Evolutionary conservation across 768 basidiomycete genomes (phyloP).

Genomic region (Mycena filopes): DNA sequence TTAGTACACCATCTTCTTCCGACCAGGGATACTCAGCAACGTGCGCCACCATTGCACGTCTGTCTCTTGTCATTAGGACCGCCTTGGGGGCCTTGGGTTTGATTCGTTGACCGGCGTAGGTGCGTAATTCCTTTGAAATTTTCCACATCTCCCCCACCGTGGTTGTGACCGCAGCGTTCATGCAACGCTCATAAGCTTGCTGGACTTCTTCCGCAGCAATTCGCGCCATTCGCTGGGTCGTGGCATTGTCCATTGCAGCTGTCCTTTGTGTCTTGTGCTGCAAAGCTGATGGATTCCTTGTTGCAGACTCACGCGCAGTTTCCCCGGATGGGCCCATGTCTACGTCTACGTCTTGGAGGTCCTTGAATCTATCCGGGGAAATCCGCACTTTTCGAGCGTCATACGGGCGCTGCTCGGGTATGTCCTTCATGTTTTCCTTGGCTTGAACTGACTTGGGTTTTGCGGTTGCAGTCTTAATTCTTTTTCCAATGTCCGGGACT

Average conservation of each 20-base stretch:
- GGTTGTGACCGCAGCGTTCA: background rate
- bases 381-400: background rate
- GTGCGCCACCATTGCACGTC: background rate
- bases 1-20: conserved; percentile 2
- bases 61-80: background rate
- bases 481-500: background rate
- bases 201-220: background rate
- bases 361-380: no score
- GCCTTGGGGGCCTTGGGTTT: background rate
- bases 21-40: conserved; percentile 7
- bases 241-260: no score
- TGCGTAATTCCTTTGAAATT: background rate
- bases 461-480: background rate
- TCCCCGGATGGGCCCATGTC: no score
- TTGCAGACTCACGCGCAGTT: no score
- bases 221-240: background rate
- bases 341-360: no score
- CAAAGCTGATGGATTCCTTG: no score
- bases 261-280: no score
- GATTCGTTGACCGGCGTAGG: fast-evolving
- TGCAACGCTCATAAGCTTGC: background rate
- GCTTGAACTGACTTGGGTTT: background rate
- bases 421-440: background rate
- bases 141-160: background rate
- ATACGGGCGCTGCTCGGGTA: background rate